Evolutionary conservation across 2,329 filamentous ascomycete genomes (phyloP).

Genomic region (Ophiocordyceps camponoti-floridani): DNA sequence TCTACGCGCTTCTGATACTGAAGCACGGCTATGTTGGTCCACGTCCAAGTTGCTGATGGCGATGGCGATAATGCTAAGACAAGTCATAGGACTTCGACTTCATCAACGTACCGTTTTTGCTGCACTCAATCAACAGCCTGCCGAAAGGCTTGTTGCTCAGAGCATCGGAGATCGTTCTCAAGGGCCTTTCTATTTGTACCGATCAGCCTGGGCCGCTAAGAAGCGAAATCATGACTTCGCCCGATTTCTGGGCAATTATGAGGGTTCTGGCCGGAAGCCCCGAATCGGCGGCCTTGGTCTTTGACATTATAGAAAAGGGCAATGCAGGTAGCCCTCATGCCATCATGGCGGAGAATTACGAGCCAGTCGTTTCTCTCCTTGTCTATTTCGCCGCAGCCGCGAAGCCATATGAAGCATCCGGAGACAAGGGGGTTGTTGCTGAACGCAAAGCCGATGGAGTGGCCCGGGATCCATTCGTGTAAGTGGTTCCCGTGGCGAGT

Average conservation of each 20-base stretch:
- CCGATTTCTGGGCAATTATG: slow-evolving; percentile 91
- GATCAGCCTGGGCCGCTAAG: slow-evolving; percentile 59
- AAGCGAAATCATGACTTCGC: slow-evolving; percentile 88
- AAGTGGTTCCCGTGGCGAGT: slow-evolving; percentile 1
- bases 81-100: slow-evolving; percentile 60
- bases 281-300: slow-evolving; percentile 60
- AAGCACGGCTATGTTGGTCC: slow-evolving; percentile 65
- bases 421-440: slow-evolving; percentile 46
- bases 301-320: slow-evolving; percentile 69
- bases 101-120: slow-evolving; percentile 74
- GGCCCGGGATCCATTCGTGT: slow-evolving; percentile 6
- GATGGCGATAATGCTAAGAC: slow-evolving; percentile 5
- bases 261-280: slow-evolving; percentile 52
- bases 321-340: slow-evolving; percentile 58
- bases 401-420: slow-evolving; percentile 49
- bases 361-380: slow-evolving; percentile 65
- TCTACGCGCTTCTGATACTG: slow-evolving; percentile 70
- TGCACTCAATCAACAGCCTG: slow-evolving; percentile 83
- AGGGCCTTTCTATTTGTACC: slow-evolving; percentile 66
- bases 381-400: slow-evolving; percentile 82
- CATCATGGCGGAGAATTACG: slow-evolving; percentile 90
- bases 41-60: background rate
- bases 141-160: slow-evolving; percentile 60
- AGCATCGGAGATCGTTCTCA: slow-evolving; percentile 57
- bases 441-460: slow-evolving; percentile 11